Conservation (phyloP, 1,139 yeast species). For the Saccharomyces pastorianus region DNA sequence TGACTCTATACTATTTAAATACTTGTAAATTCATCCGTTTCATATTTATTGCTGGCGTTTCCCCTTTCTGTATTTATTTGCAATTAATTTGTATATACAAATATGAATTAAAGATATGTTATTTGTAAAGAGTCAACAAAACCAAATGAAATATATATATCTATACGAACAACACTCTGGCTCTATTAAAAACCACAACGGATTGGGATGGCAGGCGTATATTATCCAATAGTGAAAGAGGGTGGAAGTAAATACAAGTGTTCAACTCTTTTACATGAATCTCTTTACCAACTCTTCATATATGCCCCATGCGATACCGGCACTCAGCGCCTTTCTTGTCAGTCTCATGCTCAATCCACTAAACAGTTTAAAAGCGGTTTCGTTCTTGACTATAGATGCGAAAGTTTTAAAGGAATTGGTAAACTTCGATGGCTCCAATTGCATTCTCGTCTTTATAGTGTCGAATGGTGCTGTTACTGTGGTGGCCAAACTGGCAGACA, state of each 20-base stretch:
- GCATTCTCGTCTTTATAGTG: conserved; percentile 87
- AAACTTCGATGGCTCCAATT: conserved; percentile 48
- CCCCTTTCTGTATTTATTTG: neutral
- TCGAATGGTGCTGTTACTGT: conserved; percentile 91
- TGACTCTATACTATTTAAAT: neutral
- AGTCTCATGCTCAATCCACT: conserved; percentile 78
- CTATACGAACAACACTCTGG: neutral
- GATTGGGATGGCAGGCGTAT: too few relatives aligned
- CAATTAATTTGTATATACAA: neutral
- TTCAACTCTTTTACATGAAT: conserved; percentile 13
- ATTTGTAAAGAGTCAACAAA: too few relatives aligned
- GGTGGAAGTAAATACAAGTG: too few relatives aligned
- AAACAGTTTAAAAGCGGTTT: conserved; percentile 57
- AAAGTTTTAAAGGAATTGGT: conserved; percentile 37
- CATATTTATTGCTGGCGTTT: neutral
- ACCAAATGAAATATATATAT: neutral
- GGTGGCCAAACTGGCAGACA: conserved; percentile 75
- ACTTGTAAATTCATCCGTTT: neutral
- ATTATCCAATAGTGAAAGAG: too few relatives aligned
- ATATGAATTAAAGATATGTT: too few relatives aligned
- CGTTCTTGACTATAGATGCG: conserved; percentile 41
- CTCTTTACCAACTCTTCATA: conserved; percentile 74
- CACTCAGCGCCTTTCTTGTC: conserved; percentile 78
- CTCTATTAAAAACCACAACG: too few relatives aligned
- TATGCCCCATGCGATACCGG: conserved; percentile 95